A percentile compares a stretch with the other conserved stretches of the same genome.
Evolutionary conservation across 495 filamentous ascomycete species (phyloP).

Genomic region (Hypoxylon fragiforme): DNA sequence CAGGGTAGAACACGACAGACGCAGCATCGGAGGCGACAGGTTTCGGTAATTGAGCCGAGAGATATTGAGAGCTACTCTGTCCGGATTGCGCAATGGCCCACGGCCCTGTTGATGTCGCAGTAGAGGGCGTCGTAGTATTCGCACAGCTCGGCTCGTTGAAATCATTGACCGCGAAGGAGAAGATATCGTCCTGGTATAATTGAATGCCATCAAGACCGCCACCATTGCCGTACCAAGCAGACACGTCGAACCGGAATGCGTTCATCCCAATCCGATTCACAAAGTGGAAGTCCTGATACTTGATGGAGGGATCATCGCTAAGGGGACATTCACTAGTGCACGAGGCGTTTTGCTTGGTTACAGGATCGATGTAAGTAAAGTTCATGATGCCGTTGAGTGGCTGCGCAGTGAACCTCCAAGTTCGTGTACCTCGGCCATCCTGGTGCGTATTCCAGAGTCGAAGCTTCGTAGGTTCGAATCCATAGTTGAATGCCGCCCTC

Average conservation of each 20-base stretch:
- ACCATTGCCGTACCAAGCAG: slow-evolving; percentile 81
- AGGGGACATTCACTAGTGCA: slow-evolving; percentile 84
- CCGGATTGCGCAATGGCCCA: slow-evolving; percentile 69
- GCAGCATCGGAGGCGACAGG: slow-evolving; percentile 57
- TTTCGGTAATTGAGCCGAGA: slow-evolving; percentile 65
- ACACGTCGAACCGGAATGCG: slow-evolving; percentile 82
- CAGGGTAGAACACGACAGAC: slow-evolving; percentile 76
- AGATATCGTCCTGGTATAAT: slow-evolving; percentile 86
- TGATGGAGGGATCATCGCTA: slow-evolving; percentile 61
- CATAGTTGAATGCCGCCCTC: slow-evolving; percentile 80
- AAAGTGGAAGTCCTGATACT: slow-evolving; percentile 87
- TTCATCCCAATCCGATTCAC: slow-evolving; percentile 88
- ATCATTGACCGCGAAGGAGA: slow-evolving; percentile 76
- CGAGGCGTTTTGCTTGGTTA: slow-evolving; percentile 60
- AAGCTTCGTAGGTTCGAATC: slow-evolving; percentile 81
- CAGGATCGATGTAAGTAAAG: slow-evolving; percentile 82
- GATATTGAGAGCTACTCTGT: slow-evolving; percentile 70
- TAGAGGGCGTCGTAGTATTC: slow-evolving; percentile 64
- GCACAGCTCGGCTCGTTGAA: slow-evolving; percentile 90
- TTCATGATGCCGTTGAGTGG: slow-evolving; percentile 95
- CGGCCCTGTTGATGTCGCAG: slow-evolving; percentile 66
- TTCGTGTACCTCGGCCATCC: slow-evolving; percentile 82
- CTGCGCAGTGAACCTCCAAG: slow-evolving; percentile 78
- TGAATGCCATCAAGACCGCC: slow-evolving; percentile 88
- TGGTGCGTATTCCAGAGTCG: slow-evolving; percentile 87